Base-by-base conservation (phyloP, 2,329 filamentous ascomycete genomes). In the Amauroascus verrucosus region DNA sequence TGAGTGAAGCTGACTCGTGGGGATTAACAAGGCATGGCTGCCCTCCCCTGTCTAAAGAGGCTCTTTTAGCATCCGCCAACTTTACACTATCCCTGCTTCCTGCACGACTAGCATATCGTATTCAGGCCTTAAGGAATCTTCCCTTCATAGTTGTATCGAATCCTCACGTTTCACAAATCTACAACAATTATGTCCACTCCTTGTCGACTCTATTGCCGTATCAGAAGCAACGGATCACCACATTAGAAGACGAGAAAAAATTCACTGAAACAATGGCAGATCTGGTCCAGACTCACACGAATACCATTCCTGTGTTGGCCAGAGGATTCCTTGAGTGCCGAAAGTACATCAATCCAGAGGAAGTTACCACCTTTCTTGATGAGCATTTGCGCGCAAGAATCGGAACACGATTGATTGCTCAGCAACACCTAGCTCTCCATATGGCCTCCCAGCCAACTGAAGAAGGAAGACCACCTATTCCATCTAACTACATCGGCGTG, bases 71-170 rank as follows among this genome's bases (percentile, higher is more conserved):
- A 35, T 96, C 90, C 1, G 93, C 93, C 58, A 95, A 96, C 73
- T 97, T 97, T 73, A 95, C 93, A 11, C 84, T 97, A 60, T 87
- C 85, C 26, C 85, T 96, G 51, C 83, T 97, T 8, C 93, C 93
- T 13, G 86, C 93, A 48, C 88, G 93, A 35, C 83, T 98, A 24
- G 93, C 93, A 24, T 88, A 94, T 67, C 88, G 93, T 54, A 95
- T 98, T 59, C 87, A 95, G 68, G 88, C 89, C 41, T 77, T 98
- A 16, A 85, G 90, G 58, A 95, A 95, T 66, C 81, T 98, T 7
- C 93, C 93, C 0, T 98, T 91, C 70, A 97, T 98, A 59, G 91
- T 98, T 53, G 93, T 98, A 24, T 90, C 91, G n/a, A 97, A 98
- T 67, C 88, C 89, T 0, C 88, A 96, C 67, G 89, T 98, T 61